A percentile compares a stretch with the other conserved stretches of the same genome.
Evolutionary conservation across 139 green algal genomes (phyloP).

Genomic region (Chlorella vulgaris): DNA sequence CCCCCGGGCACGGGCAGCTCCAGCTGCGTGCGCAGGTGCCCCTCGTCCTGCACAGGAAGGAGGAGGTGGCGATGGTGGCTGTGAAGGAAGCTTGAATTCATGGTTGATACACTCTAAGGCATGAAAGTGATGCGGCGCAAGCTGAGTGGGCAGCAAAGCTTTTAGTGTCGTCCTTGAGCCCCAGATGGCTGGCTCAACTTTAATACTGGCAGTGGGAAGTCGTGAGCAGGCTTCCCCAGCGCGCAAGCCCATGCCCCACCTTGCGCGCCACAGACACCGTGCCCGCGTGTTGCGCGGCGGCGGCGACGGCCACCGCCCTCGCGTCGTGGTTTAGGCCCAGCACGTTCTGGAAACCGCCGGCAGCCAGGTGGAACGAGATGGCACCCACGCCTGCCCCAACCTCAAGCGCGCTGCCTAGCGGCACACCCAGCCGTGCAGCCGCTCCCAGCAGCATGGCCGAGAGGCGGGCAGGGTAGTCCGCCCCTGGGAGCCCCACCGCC

Average conservation of each 20-base stretch:
- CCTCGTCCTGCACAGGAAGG: constrained; percentile 13
- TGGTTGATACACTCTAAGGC: no score
- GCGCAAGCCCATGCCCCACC: not conserved
- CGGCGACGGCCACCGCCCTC: constrained; percentile 15
- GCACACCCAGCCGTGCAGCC: not conserved
- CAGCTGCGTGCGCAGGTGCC: constrained; percentile 16
- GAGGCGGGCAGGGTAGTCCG: not conserved
- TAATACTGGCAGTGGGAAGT: no score
- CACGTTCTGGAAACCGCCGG: constrained; percentile 52
- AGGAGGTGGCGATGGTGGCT: not conserved
- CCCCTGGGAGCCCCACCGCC: constrained; percentile 5
- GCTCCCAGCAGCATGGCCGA: not conserved
- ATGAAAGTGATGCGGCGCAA: no score
- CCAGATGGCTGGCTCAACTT: no score
- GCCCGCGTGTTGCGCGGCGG: constrained; percentile 12
- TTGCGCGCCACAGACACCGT: not conserved
- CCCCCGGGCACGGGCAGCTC: constrained; percentile 7
- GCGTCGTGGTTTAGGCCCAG: constrained; percentile 64
- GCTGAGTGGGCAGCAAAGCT: no score
- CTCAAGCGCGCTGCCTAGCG: constrained; percentile 55
- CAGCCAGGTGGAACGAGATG: constrained; percentile 61
- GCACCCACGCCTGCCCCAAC: constrained; percentile 73
- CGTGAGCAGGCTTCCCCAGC: no score
- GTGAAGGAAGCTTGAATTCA: no score
- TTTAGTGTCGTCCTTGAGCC: no score